Percentiles rank a stretch among this genome's conserved stretches.
These are phyloP conservation scores for Leccinum uliginosum DNA, from an alignment of 768 basidiomycete genomes.

Conservation along the genomic window DNA sequence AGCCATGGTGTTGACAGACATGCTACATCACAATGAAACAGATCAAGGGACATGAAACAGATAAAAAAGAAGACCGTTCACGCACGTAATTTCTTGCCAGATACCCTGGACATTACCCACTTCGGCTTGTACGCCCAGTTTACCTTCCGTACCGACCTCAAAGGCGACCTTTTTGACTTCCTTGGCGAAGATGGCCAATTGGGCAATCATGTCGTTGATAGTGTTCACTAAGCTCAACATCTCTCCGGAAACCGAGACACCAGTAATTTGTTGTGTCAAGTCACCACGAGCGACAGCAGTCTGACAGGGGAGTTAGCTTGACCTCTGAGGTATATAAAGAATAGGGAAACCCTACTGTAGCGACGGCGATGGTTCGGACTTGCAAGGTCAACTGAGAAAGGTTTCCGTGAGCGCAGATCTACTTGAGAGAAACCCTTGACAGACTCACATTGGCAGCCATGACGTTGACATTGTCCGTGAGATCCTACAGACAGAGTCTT, in stretches of 20 bases:
- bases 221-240: slow-evolving; percentile 95
- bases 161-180: slow-evolving; percentile 94
- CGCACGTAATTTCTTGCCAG: slow-evolving; percentile 98
- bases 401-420: slow-evolving; percentile 4
- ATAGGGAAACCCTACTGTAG: slow-evolving; percentile 58
- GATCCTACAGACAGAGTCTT: slow-evolving; percentile 42
- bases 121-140: slow-evolving; percentile 95
- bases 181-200: slow-evolving; percentile 63
- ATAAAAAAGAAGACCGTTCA: slow-evolving; percentile 9
- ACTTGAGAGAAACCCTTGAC: background rate
- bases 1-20: slow-evolving; percentile 98
- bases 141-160: slow-evolving; percentile 98
- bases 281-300: slow-evolving; percentile 94
- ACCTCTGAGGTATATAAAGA: background rate
- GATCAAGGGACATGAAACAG: background rate
- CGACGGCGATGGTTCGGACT: slow-evolving; percentile 90
- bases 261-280: slow-evolving; percentile 88
- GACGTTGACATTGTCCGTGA: slow-evolving; percentile 94
- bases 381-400: slow-evolving; percentile 74
- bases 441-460: slow-evolving; percentile 85
- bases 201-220: slow-evolving; percentile 86
- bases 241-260: slow-evolving; percentile 91
- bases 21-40: slow-evolving; percentile 38
- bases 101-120: slow-evolving; percentile 96
- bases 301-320: slow-evolving; percentile 27